These are phyloP conservation scores for Rhynchospora pubera DNA, from an alignment of 176 grass and related monocot species.

Conservation along the genomic window DNA sequence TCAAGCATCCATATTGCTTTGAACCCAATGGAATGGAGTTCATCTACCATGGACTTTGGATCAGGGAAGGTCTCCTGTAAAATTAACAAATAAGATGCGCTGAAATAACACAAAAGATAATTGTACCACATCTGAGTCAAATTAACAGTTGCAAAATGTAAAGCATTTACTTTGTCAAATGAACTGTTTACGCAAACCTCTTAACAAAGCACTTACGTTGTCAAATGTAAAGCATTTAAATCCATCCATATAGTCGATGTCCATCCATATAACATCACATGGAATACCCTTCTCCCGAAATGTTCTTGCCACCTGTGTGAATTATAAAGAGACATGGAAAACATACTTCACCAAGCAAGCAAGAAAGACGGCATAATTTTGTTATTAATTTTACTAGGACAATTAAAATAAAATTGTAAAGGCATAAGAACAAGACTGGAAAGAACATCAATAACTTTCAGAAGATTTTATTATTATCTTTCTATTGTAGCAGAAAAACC, in stretches of 20 bases:
- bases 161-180: too few relatives aligned
- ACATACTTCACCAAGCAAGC: constrained; percentile 1
- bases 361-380: neutral
- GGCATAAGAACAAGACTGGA: neutral
- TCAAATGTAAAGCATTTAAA: constrained; percentile 95
- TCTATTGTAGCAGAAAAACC: neutral
- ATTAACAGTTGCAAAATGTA: neutral
- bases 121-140: neutral
- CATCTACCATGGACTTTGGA: constrained; percentile 76
- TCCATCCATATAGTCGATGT: constrained; percentile 98
- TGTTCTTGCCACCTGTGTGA: constrained; percentile 61
- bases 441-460: neutral
- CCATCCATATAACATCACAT: constrained; percentile 99
- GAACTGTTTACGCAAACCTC: neutral
- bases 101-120: neutral
- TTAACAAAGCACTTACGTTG: constrained; percentile 36
- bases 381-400: neutral
- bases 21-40: constrained; percentile 64
- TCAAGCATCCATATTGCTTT: constrained; percentile 99
- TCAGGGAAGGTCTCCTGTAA: constrained; percentile 58
- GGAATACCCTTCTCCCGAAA: constrained; percentile 92
- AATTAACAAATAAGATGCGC: constrained; percentile 9
- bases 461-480: neutral
- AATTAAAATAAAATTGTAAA: constrained; percentile 8
- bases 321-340: constrained; percentile 14